Evolutionary conservation across 768 basidiomycete species (phyloP), one percentile per base, ranked within the genome.

Genomic region (Boletus insuetus): DNA sequence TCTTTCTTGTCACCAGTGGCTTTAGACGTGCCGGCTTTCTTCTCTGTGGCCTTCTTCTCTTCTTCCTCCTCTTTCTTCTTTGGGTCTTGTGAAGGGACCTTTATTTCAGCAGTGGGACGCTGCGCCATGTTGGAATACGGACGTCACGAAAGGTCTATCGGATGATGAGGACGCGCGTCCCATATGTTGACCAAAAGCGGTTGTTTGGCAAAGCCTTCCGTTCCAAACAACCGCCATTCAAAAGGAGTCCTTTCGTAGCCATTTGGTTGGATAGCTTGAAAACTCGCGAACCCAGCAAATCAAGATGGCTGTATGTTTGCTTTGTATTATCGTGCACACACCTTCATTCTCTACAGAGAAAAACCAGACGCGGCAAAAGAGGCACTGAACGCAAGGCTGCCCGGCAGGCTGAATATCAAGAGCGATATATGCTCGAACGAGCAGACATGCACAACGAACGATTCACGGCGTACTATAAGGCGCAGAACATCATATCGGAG

Each of bases 61-160:
- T 77, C 74, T 16, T 74, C 67, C 42, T 77, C 71, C 52, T 78
- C 75, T 72, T 89, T 87, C 76, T 85, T 83, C 75, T 86, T 82
- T 3, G 89, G 85, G 66, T 94, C 91, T 46, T 90, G 80, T 9
- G 90, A 83, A 1, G 78, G 77, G 4, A 92, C 89, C 46, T 79
- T 67, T 57, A 88, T 84, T 19, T 81, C 69, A 58, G 82, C 79
- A 53, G 83, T 79, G 53, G 79, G 79, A 16, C 83, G 73, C 53
- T 85, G 78, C 40, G 85, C 70, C 86, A 87, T 89, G 61, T 51
- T 58, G 14, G 13, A 5, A 14, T 35, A 12, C 34, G 49, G 59
- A 59, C n/a, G 56, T 55, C 48, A 41, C 54, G 52, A 46, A 53
- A 20, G 39, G 31, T 48, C 26, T 47, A 14, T 38, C 31, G 24